Percentiles rank a stretch among this genome's conserved stretches.
Evolutionary conservation across 2,329 filamentous ascomycete genomes (phyloP).

Genomic region (Diaporthe humulicola): DNA sequence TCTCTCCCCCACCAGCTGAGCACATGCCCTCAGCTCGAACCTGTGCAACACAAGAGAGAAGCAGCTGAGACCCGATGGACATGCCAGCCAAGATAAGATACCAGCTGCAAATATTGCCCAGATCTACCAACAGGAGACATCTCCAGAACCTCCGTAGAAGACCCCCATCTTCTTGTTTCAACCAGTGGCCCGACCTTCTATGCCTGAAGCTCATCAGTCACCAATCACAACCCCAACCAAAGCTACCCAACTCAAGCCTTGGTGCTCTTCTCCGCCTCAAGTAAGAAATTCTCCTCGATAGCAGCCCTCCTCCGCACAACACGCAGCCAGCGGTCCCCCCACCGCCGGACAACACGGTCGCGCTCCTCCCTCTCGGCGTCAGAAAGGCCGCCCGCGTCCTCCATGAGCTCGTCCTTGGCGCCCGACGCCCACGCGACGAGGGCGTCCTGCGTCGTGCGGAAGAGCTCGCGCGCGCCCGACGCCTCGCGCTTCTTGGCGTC

Average conservation of each 20-base stretch:
- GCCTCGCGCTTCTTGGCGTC: conserved; percentile 79
- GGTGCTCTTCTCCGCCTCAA: conserved; percentile 51
- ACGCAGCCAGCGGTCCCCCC: conserved; percentile 88
- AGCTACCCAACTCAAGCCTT: neutral
- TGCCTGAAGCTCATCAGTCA: neutral
- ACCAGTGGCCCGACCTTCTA: neutral
- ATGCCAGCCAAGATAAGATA: neutral
- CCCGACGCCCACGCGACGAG: conserved; percentile 79
- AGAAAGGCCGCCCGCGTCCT: conserved; percentile 56
- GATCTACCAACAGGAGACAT: neutral
- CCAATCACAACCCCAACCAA: neutral
- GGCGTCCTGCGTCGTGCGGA: conserved; percentile 84
- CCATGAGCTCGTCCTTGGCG: conserved; percentile 81
- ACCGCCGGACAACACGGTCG: conserved; percentile 77
- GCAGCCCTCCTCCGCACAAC: conserved; percentile 86
- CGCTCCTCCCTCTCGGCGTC: conserved; percentile 67
- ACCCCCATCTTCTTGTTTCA: neutral
- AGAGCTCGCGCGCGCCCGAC: conserved; percentile 82
- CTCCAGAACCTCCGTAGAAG: neutral
- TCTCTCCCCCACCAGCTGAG: neutral
- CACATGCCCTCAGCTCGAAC: neutral
- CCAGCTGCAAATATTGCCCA: neutral
- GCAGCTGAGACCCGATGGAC: neutral
- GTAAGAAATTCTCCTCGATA: conserved; percentile 82
- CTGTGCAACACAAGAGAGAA: neutral